Evolutionary conservation across 371 early-diverging fungal genomes (phyloP), one percentile per base, ranked within the genome.

Genomic region (Mortierella sp.): DNA sequence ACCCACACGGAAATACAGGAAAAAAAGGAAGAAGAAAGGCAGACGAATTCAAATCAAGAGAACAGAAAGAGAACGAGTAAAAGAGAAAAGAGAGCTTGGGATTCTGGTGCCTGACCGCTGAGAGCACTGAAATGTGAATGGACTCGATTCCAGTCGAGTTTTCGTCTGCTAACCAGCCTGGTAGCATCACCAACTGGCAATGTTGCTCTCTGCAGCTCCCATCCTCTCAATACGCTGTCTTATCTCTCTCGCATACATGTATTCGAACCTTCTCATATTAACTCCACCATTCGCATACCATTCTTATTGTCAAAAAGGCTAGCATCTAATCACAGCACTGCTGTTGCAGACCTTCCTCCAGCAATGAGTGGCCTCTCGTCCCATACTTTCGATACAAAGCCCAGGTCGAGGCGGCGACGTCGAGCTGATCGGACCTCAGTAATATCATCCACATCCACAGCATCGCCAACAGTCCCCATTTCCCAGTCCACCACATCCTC

Each of bases 121-220:
- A 31, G 71, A 63, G 52, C 71, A 40, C 45, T 63, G n/a, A n/a
- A n/a, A n/a, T n/a, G n/a, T n/a, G n/a, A 31, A 22, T 41, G 41
- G 41, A 34, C n/a, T 61, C 29, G 41, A 40, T 58, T 47, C 31
- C 58, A 44, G 43, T 70, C 22, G 55, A 41, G 26, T 22, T 13
- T 43, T 6, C n/a, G n/a, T 68, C 39, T 66, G 13, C 67, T 45
- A 31, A 22, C 68, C 37, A 10, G 19, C 55, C 34, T 14, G 31
- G 4, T 19, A 29, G 14, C 55, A 16, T 55, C 34, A 55, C 13
- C 31, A 50, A 31, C 16, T 16, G 13, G 14, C 53, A 13, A 53
- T 53, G n/a, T 13, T 31, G 11, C 53, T 29, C 22, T 48, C 47
- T 1, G 7, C 22, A 47, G 47, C 22, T 47, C 47, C 47, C 53